These are phyloP conservation scores for Geotrichum aggregatum DNA, from an alignment of 1,139 yeast genomes.

Conservation along the genomic window DNA sequence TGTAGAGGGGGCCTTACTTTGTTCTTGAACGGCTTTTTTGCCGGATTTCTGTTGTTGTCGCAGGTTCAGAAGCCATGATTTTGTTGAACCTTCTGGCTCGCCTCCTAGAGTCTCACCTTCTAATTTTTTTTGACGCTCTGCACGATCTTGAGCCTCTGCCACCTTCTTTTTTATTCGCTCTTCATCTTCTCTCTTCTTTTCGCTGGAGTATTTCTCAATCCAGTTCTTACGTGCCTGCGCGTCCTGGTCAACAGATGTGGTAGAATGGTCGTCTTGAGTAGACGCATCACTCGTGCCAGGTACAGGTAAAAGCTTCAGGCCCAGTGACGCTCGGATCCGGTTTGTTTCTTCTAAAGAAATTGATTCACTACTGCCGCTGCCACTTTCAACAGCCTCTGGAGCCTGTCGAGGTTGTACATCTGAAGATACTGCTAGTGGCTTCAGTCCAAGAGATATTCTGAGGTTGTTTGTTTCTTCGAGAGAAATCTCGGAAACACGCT, in stretches of 20 bases:
- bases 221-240: constrained; percentile 37
- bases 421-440: constrained; percentile 36
- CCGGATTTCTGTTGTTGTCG: constrained; percentile 5
- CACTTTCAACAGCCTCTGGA: constrained; percentile 4
- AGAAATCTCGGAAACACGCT: constrained; percentile 25
- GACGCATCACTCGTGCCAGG: constrained; percentile 24
- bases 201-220: constrained; percentile 28
- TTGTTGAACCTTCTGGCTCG: constrained; percentile 26
- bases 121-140: constrained; percentile 28
- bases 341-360: constrained; percentile 41
- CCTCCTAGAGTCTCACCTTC: constrained; percentile 35
- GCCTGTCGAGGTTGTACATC: not conserved
- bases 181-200: constrained; percentile 22
- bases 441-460: constrained; percentile 31
- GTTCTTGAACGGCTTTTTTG: constrained; percentile 18
- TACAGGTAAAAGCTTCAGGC: constrained; percentile 36
- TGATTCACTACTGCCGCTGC: constrained; percentile 15
- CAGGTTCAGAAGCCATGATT: constrained; percentile 30
- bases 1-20: constrained; percentile 6
- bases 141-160: constrained; percentile 25
- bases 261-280: constrained; percentile 12
- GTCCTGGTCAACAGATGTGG: constrained; percentile 29
- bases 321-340: constrained; percentile 36
- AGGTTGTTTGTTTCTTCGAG: constrained; percentile 34
- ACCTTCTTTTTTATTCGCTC: constrained; percentile 24